Conservation (phyloP, 176 grass and related monocot species). For the Metroxylon sagu region DNA sequence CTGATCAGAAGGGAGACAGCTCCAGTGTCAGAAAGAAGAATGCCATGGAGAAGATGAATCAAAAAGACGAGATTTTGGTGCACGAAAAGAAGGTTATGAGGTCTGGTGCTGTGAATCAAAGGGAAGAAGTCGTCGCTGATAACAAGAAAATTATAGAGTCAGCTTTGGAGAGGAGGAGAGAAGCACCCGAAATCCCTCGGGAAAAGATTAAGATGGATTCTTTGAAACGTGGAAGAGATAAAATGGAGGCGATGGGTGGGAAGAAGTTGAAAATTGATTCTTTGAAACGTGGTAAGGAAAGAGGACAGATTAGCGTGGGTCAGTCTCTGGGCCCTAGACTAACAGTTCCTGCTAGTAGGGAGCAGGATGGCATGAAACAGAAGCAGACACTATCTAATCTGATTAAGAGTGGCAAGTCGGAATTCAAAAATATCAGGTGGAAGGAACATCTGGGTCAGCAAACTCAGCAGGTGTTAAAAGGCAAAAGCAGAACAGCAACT, state of each 20-base stretch:
- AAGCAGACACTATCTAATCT: slow-evolving; percentile 19
- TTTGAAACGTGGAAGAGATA: slow-evolving; percentile 5
- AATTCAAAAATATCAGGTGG: slow-evolving; percentile 18
- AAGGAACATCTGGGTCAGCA: slow-evolving; percentile 8
- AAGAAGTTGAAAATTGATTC: slow-evolving; percentile 42
- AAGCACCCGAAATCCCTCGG: slow-evolving; percentile 17
- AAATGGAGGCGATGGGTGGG: slow-evolving; percentile 17
- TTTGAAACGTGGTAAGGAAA: slow-evolving; percentile 42
- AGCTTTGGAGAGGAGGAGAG: slow-evolving; percentile 15
- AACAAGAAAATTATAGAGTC: slow-evolving; percentile 11
- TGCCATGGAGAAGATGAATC: slow-evolving; percentile 7
- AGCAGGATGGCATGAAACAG: slow-evolving; percentile 15
- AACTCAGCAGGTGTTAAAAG: slow-evolving; percentile 10
- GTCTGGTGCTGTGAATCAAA: not conserved
- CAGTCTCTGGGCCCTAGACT: slow-evolving; percentile 20
- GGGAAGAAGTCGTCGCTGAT: slow-evolving; percentile 5
- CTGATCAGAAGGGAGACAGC: slow-evolving; percentile 14
- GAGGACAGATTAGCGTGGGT: slow-evolving; percentile 41
- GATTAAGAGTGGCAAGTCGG: not conserved
- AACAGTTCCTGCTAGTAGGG: not conserved
- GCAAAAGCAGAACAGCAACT: not conserved
- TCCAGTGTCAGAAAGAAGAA: slow-evolving; percentile 5
- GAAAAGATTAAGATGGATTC: slow-evolving; percentile 24
- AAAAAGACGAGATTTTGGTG: no score
- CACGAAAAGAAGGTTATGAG: not conserved